A percentile compares a stretch with the other conserved stretches of the same genome.
Conservation (phyloP, 2,329 filamentous ascomycete species). For the Aschersonia sp. region DNA sequence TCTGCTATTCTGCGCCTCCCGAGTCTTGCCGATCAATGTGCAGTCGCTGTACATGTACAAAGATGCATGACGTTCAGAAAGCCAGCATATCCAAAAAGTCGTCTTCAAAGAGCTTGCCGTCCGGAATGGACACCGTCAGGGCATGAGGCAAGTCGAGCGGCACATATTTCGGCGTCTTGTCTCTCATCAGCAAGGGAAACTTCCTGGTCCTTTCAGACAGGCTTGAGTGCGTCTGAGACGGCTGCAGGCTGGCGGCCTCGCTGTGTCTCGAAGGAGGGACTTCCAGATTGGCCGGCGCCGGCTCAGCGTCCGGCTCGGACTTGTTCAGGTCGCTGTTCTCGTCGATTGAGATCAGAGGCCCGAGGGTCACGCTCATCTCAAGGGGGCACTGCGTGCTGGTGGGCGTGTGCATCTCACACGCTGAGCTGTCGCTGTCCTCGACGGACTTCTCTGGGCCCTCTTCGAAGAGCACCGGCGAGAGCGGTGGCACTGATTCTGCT, state of each 20-base stretch:
- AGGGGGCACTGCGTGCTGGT: background rate
- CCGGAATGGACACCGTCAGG: conserved; percentile 1
- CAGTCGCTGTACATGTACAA: background rate
- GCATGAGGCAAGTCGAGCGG: conserved; percentile 1
- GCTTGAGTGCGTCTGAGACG: background rate
- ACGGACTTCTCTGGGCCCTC: background rate
- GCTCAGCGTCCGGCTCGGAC: background rate
- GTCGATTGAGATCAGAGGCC: background rate
- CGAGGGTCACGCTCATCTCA: background rate
- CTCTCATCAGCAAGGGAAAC: background rate
- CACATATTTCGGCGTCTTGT: background rate
- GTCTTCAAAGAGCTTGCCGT: conserved; percentile 1
- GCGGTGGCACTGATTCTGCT: background rate
- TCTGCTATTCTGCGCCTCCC: too few relatives aligned
- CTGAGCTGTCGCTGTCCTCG: background rate
- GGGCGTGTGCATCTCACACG: background rate
- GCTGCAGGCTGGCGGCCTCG: background rate
- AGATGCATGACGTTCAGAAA: background rate
- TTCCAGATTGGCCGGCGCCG: too few relatives aligned
- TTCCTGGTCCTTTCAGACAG: background rate
- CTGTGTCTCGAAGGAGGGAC: too few relatives aligned
- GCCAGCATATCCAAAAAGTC: background rate
- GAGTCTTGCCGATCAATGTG: too few relatives aligned
- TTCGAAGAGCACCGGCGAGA: background rate
- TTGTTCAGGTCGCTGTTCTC: background rate